phyloP scores from a whole-genome alignment of 768 basidiomycete species.

The Cytidiella melzeri region DNA sequence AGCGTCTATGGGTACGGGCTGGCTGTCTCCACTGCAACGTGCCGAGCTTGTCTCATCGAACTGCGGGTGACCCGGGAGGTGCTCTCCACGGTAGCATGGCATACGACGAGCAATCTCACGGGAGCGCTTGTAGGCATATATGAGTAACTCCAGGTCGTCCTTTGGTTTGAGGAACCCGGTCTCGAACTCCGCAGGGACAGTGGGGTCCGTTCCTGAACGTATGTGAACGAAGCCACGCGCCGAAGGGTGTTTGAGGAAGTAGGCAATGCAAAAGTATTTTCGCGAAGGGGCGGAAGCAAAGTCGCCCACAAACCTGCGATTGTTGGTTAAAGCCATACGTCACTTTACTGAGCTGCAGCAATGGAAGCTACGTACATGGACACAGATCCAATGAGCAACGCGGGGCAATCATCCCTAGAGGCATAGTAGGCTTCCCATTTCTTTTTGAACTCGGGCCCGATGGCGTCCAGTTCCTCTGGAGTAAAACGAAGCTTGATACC shows the following conservation, averaged over 20 bases:
- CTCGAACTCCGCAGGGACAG: slow-evolving; percentile 19
- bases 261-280: slow-evolving; percentile 16
- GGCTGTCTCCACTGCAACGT: slow-evolving; percentile 13
- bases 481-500: slow-evolving; percentile 54
- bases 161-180: slow-evolving; percentile 17
- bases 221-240: slow-evolving; percentile 21
- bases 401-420: slow-evolving; percentile 49
- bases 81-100: slow-evolving; percentile 33
- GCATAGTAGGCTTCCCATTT: slow-evolving; percentile 48
- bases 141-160: slow-evolving; percentile 34
- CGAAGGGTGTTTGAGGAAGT: slow-evolving; percentile 16
- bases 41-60: slow-evolving; percentile 28
- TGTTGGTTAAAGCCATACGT: too few relatives aligned
- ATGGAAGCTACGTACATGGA: slow-evolving; percentile 28
- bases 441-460: slow-evolving; percentile 41
- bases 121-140: slow-evolving; percentile 48
- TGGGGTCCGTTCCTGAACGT: slow-evolving; percentile 14
- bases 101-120: slow-evolving; percentile 54
- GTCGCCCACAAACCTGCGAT: slow-evolving; percentile 15
- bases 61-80: slow-evolving; percentile 20
- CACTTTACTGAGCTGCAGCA: not conserved
- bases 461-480: slow-evolving; percentile 39
- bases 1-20: slow-evolving; percentile 21
- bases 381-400: slow-evolving; percentile 36
- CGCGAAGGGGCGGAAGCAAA: slow-evolving; percentile 8